phyloP scores from a whole-genome alignment of 2,329 filamentous ascomycete species.

The Cladosporium halotolerans region DNA sequence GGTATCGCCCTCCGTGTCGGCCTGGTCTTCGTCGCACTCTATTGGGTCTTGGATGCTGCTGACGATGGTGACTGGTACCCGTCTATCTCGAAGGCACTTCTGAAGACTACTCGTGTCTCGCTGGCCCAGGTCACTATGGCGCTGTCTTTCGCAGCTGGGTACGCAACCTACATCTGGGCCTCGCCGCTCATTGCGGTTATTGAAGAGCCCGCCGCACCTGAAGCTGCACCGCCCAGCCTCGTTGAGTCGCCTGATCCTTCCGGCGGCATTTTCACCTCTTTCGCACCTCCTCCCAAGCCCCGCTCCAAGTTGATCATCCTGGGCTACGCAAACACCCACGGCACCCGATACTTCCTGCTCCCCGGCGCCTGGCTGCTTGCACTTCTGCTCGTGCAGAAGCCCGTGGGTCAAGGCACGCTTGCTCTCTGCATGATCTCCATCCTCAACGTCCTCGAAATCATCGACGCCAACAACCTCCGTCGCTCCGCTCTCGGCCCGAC shows the following conservation, averaged over 20 bases:
- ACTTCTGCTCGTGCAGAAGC: conserved; percentile 78
- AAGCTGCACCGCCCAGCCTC: conserved; percentile 17
- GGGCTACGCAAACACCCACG: conserved; percentile 89
- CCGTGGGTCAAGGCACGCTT: conserved; percentile 84
- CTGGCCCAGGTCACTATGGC: conserved; percentile 76
- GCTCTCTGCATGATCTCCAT: conserved; percentile 82
- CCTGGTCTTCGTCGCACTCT: conserved; percentile 68
- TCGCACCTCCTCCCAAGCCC: conserved; percentile 27
- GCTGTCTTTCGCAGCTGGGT: conserved; percentile 74
- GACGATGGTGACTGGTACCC: conserved; percentile 79
- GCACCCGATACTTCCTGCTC: conserved; percentile 80
- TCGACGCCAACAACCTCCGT: conserved; percentile 56
- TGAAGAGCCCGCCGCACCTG: conserved; percentile 24
- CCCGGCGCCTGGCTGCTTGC: conserved; percentile 71
- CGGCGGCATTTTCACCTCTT: conserved; percentile 32
- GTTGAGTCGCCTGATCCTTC: conserved; percentile 24
- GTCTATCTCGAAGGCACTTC: conserved; percentile 48
- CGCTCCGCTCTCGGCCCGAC: conserved; percentile 73
- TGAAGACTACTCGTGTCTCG: conserved; percentile 70
- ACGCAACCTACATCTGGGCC: conserved; percentile 77
- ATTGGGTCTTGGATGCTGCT: conserved; percentile 85
- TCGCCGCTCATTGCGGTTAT: conserved; percentile 74
- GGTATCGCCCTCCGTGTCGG: conserved; percentile 70
- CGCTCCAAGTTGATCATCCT: conserved; percentile 55
- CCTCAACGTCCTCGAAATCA: conserved; percentile 63